These are phyloP conservation scores for Solanum clarkiae DNA, from an alignment of 257 asterid genomes.

Conservation along the genomic window DNA sequence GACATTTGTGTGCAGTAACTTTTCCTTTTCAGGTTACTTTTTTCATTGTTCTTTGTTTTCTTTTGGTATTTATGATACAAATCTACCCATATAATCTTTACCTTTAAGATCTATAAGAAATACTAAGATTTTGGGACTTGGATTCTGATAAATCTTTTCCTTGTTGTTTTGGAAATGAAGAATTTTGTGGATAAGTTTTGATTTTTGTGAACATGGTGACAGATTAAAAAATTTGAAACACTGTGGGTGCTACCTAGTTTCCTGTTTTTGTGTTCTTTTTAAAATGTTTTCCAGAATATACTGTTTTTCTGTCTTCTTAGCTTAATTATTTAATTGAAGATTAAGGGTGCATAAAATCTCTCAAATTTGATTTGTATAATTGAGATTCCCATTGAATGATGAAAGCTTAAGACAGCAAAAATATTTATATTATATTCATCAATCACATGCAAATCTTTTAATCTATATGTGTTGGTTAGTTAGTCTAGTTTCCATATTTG, in stretches of 20 bases:
- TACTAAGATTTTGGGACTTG: background rate
- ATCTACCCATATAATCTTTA: background rate
- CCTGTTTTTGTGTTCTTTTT: conserved; percentile 23
- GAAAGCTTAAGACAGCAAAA: conserved; percentile 35
- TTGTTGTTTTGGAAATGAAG: background rate
- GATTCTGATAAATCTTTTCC: background rate
- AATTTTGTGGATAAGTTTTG: background rate
- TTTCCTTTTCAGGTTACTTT: background rate
- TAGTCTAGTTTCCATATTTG: conserved; percentile 19
- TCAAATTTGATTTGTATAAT: conserved; percentile 24
- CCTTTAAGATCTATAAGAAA: background rate
- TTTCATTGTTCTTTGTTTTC: background rate
- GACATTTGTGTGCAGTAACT: background rate
- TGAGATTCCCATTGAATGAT: conserved; percentile 52
- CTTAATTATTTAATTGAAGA: conserved; percentile 20
- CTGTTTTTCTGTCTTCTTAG: conserved; percentile 15
- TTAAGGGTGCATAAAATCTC: conserved; percentile 32
- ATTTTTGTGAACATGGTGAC: background rate
- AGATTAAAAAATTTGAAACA: background rate
- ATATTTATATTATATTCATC: conserved; percentile 28
- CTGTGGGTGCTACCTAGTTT: conserved; percentile 33
- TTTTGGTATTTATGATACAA: background rate
- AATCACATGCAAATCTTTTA: conserved; percentile 62
- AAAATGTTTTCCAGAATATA: conserved; percentile 17
- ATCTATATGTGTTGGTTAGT: conserved; percentile 20